Percentiles rank a stretch among this genome's conserved stretches.
Evolutionary conservation across 306 rosid genomes (phyloP).

Genomic region (Cicer bijugum): DNA sequence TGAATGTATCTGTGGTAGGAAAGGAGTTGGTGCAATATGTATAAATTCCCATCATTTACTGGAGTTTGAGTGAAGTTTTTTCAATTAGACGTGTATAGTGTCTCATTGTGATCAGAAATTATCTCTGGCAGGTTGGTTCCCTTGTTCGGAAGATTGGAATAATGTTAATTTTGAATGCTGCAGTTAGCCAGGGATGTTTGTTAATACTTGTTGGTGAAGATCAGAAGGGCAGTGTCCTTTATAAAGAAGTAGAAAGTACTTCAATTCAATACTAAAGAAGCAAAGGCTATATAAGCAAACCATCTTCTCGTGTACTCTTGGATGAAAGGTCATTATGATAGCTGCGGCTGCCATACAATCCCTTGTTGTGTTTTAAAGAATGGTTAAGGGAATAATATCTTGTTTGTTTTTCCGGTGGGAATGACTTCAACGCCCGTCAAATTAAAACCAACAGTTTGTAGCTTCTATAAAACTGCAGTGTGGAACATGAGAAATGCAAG

Average conservation of each 20-base stretch:
- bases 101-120: constrained; percentile 31
- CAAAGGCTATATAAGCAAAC: neutral
- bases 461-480: too few relatives aligned
- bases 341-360: constrained; percentile 8
- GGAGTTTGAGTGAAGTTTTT: too few relatives aligned
- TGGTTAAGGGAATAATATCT: neutral
- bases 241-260: neutral
- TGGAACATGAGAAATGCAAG: too few relatives aligned
- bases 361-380: neutral
- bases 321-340: constrained; percentile 3
- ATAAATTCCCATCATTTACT: too few relatives aligned
- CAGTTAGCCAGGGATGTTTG: constrained; percentile 31
- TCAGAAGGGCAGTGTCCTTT: constrained; percentile 8
- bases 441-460: too few relatives aligned
- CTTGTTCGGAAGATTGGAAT: neutral
- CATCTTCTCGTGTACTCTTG: constrained; percentile 15
- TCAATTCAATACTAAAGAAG: constrained; percentile 31
- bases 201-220: constrained; percentile 21
- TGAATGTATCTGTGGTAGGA: neutral
- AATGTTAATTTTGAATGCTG: constrained; percentile 41
- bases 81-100: neutral
- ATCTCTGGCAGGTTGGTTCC: constrained; percentile 23
- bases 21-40: neutral
- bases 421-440: too few relatives aligned
- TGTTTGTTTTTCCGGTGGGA: too few relatives aligned